Percentiles rank a stretch among this genome's conserved stretches.
These are phyloP conservation scores for Terfezia claveryi DNA, from an alignment of 495 filamentous ascomycete genomes.

Conservation along the genomic window DNA sequence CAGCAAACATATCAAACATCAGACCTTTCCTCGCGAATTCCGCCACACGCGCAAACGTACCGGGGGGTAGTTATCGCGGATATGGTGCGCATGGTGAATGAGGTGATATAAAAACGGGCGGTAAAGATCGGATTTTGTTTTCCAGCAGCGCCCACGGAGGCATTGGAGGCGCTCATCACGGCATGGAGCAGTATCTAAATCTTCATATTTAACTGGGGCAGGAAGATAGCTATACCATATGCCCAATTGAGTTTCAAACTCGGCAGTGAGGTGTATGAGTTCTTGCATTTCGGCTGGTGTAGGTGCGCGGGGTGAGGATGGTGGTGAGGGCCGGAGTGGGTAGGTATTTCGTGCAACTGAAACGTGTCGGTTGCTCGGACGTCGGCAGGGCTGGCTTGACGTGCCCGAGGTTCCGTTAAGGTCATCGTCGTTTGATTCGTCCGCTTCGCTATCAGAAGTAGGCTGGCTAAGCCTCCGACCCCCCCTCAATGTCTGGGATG, in stretches of 20 bases:
- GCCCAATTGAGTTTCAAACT: slow-evolving; percentile 13
- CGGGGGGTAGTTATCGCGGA: not conserved
- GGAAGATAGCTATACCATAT: slow-evolving; percentile 12
- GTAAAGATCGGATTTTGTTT: slow-evolving; percentile 9
- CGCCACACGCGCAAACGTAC: slow-evolving; percentile 3
- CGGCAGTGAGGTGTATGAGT: slow-evolving; percentile 9
- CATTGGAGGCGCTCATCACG: slow-evolving; percentile 12
- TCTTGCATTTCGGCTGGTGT: slow-evolving; percentile 4
- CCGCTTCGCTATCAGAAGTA: slow-evolving; percentile 2
- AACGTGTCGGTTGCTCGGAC: too few species aligned
- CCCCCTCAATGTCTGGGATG: not conserved
- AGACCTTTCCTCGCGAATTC: slow-evolving; percentile 11
- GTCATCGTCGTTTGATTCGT: slow-evolving; percentile 4
- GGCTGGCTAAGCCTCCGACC: too few species aligned
- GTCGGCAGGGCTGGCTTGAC: not conserved
- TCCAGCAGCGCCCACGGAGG: slow-evolving; percentile 11
- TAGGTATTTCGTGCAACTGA: not conserved
- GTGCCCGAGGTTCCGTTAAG: not conserved
- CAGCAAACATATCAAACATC: slow-evolving; percentile 12
- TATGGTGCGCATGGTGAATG: slow-evolving; percentile 6
- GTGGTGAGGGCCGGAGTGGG: not conserved
- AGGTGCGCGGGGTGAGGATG: not conserved
- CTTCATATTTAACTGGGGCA: slow-evolving; percentile 8
- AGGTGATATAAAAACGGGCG: slow-evolving; percentile 14
- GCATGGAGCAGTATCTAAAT: slow-evolving; percentile 4